Evolutionary conservation across 495 filamentous ascomycete species (phyloP), one percentile per base, ranked within the genome.

Genomic region (Aspergillus carlsbadensis): DNA sequence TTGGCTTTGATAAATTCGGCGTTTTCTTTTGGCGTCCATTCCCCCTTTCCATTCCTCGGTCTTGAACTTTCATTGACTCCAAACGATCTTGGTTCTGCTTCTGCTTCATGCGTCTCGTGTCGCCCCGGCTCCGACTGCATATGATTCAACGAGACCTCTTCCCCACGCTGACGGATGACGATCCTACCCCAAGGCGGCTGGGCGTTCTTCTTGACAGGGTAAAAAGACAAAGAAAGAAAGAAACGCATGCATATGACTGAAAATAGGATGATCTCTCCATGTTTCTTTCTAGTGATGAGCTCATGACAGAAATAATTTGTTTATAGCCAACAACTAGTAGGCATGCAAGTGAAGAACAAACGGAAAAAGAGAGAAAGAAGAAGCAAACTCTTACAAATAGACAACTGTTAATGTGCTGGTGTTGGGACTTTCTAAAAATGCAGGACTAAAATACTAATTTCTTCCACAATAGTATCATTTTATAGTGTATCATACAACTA

Each of bases 11-110:
- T 50, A 50, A 52, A 69, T 64, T 42, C 40, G 70, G 72, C 70
- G 74, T 75, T 73, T 22, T 51, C 51, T 49, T 62, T 63, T 57
- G 63, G 44, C 50, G 50, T 59, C 42, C 41, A 53, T 29, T 58
- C 17, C 35, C 51, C n/a, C 22, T 44, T 43, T 42, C 20, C 31
- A 17, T 40, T 21, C 21, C 36, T 43, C 29, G 14, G 21, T 29
- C 29, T 24, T 29, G 5, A 33, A 26, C n/a, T 54, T 42, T 52
- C 26, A 50, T 39, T 21, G 37, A 48, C 37, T 18, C 14, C 17
- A 37, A 43, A 42, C 35, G 33, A 50, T 43, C 53, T 41, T 50
- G 26, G 22, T 36, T 40, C 53, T 8, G 15, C 36, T 39, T 37
- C 33, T 34, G 14, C 24, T 48, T 26, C 22, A 49, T 15, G 15